Evolutionary conservation across 371 early-diverging fungal species (phyloP), one percentile per base, ranked within the genome.

Genomic region (Mucor ambiguus): DNA sequence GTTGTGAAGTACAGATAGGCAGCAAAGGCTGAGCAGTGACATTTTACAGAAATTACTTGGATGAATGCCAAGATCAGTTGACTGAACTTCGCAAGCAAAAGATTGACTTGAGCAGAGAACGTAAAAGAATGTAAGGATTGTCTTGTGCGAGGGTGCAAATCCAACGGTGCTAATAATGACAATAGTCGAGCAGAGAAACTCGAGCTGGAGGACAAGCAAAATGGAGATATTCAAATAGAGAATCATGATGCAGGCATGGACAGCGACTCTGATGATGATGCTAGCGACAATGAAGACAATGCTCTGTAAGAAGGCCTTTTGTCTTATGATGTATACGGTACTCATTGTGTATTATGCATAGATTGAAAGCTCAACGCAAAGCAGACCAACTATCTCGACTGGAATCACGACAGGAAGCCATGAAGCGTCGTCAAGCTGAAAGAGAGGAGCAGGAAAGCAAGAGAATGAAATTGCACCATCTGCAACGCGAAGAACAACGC

Each of bases 81-180:
- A 84, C 85, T 2, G 88, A 82, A 37, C 78, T 91, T 26, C 78
- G 88, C 61, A 80, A 85, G 60, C 88, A 89, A 80, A 77, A 86
- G 54, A 74, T 88, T n/a, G 92, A 92, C 18, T 52, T 90, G 26
- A 87, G 86, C 58, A 84, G 87, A 67, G 90, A 92, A 56, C 70
- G 80, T 24, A 87, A 83, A 60, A 70, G 82, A 37, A 72, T 83
- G 63, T 74, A 75, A 71, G 72, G 72, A 58, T 38, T 14, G 10
- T 4, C 4, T 24, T 5, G 24, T 52, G 14, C 12, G 4, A 26
- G 28, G 0, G 12, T 24, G 7, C 2, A 4, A 7, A 43, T 22
- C 33, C 22, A 16, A 11, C 43, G 4, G 22, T 29, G 2, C 38
- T n/a, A 24, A 24, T 37, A 16, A 48, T 60, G 10, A 46, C 43